Evolutionary conservation across 2,329 filamentous ascomycete species (phyloP), one percentile per base, ranked within the genome.

Genomic region (Aschersonia sp.): DNA sequence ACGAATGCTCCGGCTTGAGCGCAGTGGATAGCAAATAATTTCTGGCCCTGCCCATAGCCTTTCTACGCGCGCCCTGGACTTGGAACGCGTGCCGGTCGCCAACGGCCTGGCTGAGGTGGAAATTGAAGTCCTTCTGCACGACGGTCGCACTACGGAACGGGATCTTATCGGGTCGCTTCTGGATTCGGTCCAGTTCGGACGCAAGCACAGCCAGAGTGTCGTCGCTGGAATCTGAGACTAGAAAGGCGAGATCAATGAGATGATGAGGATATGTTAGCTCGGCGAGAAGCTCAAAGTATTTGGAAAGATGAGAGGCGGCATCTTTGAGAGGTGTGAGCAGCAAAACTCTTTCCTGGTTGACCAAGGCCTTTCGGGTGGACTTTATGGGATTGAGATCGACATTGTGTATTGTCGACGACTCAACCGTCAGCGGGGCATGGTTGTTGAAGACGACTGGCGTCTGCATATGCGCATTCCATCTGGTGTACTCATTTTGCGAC

Each of bases 381-480:
- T 74, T 76, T 66, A 97, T 80, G 5, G 77, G 74, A 65, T 98
- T 97, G 51, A 98, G 80, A 64, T 97, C 76, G 60, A 96, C 71
- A 53, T 83, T 78, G 55, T 82, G 65, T 66, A 98, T 94, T 47
- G 82, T 82, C 48, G 77, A 78, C 51, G 82, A 80, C 65, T 95
- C 92, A 68, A 97, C 73, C 62, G 85, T 80, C 59, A 96, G 74
- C 38, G 92, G 84, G 53, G 84, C 82, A 66, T 97, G 92, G 66
- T 91, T 86, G 70, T 98, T 98, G 74, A 94, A 96, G 55, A 95
- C 78, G 56, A 98, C 89, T 45, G 92, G 92, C 3, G 92, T 97
- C 58, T 89, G 82, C 53, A 92, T 72, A 61, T 95, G 89, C 50
- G 80, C 81, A 55, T 85, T 84, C 92, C 92, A 98, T 54, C 87